phyloP scores from a whole-genome alignment of 73 alveolate genomes.

The Urostyla sp. region DNA sequence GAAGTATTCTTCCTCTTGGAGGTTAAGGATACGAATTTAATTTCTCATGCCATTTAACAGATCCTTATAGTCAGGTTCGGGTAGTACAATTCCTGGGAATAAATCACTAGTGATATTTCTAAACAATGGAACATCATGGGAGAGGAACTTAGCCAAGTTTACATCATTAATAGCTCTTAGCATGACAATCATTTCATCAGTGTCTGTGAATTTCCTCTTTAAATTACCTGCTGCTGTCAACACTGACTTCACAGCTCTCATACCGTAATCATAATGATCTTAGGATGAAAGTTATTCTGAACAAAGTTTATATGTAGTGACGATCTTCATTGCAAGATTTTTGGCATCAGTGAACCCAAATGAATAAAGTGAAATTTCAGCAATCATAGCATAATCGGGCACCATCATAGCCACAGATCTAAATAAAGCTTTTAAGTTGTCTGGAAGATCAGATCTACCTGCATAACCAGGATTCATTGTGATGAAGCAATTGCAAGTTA shows the following conservation, averaged over 20 bases:
- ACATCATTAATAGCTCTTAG: slow-evolving; percentile 98
- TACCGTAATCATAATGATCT: slow-evolving; percentile 98
- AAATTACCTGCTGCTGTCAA: slow-evolving; percentile 97
- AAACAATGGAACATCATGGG: slow-evolving; percentile 97
- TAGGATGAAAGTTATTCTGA: slow-evolving; percentile 97
- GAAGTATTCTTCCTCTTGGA: slow-evolving; percentile 94
- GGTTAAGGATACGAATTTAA: slow-evolving; percentile 79
- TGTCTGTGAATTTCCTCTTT: slow-evolving; percentile 94
- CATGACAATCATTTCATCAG: slow-evolving; percentile 96
- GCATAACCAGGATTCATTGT: slow-evolving; percentile 99
- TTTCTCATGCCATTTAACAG: slow-evolving; percentile 86
- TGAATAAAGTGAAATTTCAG: slow-evolving; percentile 97
- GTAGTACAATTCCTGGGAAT: slow-evolving; percentile 98
- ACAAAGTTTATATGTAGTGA: slow-evolving; percentile 94
- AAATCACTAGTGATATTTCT: slow-evolving; percentile 96
- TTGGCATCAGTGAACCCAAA: slow-evolving; percentile 97
- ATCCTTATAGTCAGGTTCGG: slow-evolving; percentile 97
- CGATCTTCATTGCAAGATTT: slow-evolving; percentile 94
- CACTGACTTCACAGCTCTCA: slow-evolving; percentile 98
- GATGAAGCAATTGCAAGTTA: slow-evolving; percentile 96
- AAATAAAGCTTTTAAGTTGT: slow-evolving; percentile 94
- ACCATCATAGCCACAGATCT: slow-evolving; percentile 99
- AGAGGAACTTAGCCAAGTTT: slow-evolving; percentile 97
- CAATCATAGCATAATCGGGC: slow-evolving; percentile 94
- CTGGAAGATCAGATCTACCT: slow-evolving; percentile 98